These are phyloP conservation scores for Talaromyces sp. DNA, from an alignment of 2,329 filamentous ascomycete species.

Conservation along the genomic window DNA sequence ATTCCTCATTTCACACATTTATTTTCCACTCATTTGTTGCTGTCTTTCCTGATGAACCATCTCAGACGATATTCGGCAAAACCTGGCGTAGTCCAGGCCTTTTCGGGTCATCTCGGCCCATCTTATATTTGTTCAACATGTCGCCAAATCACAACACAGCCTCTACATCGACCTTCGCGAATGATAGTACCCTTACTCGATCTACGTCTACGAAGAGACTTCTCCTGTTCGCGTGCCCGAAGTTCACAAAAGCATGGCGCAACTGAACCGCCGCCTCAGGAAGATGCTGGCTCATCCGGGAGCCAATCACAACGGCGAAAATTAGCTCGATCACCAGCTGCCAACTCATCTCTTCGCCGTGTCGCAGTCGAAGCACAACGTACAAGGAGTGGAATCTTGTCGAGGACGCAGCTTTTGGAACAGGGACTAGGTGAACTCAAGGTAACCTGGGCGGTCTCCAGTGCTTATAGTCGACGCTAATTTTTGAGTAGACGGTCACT, in stretches of 20 bases:
- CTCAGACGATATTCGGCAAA: not conserved
- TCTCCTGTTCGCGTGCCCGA: slow-evolving; percentile 64
- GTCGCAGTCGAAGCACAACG: slow-evolving; percentile 82
- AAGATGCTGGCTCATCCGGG: not conserved
- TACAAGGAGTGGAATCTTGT: slow-evolving; percentile 52
- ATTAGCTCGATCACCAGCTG: slow-evolving; percentile 48
- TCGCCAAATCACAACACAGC: slow-evolving; percentile 29
- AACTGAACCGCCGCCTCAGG: not conserved
- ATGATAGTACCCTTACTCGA: slow-evolving; percentile 33
- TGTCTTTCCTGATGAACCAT: not conserved
- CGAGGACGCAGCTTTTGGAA: slow-evolving; percentile 41
- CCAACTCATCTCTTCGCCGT: slow-evolving; percentile 74
- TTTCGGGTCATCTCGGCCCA: slow-evolving; percentile 24
- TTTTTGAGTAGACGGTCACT: slow-evolving; percentile 47
- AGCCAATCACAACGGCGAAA: slow-evolving; percentile 47
- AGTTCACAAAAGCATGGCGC: slow-evolving; percentile 42
- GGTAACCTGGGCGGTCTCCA: slow-evolving; percentile 22
- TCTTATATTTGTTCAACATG: slow-evolving; percentile 31
- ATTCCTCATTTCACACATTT: not conserved
- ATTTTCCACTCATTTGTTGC: not conserved
- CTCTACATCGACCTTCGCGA: slow-evolving; percentile 35
- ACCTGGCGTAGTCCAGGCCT: not conserved
- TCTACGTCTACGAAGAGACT: slow-evolving; percentile 54
- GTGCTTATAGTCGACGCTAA: slow-evolving; percentile 19
- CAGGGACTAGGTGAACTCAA: slow-evolving; percentile 38